Conservation (phyloP, 164 flowering plant genomes). For the Annona squamosa region DNA sequence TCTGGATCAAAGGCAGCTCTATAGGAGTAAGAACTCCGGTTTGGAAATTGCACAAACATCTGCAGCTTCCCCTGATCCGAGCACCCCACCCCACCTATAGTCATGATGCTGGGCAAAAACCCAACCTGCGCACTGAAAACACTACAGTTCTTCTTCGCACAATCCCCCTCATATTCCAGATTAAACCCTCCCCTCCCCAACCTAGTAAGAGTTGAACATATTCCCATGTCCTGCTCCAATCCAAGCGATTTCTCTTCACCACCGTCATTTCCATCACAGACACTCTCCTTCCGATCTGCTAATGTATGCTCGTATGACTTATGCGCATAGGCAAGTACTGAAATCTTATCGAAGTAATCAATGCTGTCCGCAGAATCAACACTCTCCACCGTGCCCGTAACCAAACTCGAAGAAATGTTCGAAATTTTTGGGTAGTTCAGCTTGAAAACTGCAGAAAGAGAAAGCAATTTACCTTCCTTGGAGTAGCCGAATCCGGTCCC, state of each 20-base stretch:
- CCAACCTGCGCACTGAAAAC: conserved; percentile 22
- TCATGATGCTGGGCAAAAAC: conserved; percentile 31
- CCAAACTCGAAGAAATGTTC: conserved; percentile 26
- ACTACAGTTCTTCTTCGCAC: conserved; percentile 30
- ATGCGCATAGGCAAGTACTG: conserved; percentile 25
- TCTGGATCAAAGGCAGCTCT: conserved; percentile 22
- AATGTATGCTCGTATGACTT: conserved; percentile 28
- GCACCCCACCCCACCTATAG: conserved; percentile 26
- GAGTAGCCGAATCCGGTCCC: conserved; percentile 25
- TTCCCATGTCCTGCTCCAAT: not conserved
- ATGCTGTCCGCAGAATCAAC: conserved; percentile 11
- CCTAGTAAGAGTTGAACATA: conserved; percentile 19
- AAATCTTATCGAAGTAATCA: conserved; percentile 32
- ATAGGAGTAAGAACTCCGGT: conserved; percentile 13
- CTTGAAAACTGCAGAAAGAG: conserved; percentile 39
- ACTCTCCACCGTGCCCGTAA: conserved; percentile 44
- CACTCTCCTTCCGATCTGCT: conserved; percentile 14
- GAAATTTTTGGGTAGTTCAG: conserved; percentile 28
- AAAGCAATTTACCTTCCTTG: conserved; percentile 23
- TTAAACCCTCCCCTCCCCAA: conserved; percentile 1
- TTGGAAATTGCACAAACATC: conserved; percentile 22
- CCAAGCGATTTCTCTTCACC: conserved; percentile 10
- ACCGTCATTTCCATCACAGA: conserved; percentile 6
- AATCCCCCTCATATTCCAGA: conserved; percentile 30
- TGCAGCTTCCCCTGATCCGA: conserved; percentile 18